Evolutionary conservation across 148 eudicot species (phyloP), one percentile per base, ranked within the genome.

Genomic region (Rhododendron williamsianum): DNA sequence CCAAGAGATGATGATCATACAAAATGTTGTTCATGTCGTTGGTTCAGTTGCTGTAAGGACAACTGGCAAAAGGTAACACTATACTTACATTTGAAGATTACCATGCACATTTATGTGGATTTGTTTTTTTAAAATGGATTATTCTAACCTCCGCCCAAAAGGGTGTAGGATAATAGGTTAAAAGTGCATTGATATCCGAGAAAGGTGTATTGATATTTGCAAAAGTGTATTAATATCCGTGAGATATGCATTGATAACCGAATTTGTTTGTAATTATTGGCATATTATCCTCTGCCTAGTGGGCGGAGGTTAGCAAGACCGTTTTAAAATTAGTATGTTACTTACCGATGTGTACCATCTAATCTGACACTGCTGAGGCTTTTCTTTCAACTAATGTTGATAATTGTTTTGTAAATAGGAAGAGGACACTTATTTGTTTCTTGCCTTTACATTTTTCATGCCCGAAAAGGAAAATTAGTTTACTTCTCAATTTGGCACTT

Each of bases 61-160:
- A 94, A 94, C 87, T 97, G 99, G 99, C 99, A 97, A 89, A 97
- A 95, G 97, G 99, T 97, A 86, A 87, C 86, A 82, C 25, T 72
- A 49, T 65, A 43, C 60, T 76, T 30, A 3, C 81, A 15, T 80
- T 23, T 43, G 45, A 52, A 33, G 12, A 86, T 80, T 77, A 60
- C 80, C 45, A 33, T 82, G 56, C 35, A 79, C 60, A 56, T 51
- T 45, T 52, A 25, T 78, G 78, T 76, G 18, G 13, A 36, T 76
- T 60, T 49, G n/a, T 80, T 72, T 56, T 72, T 35, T 3, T 54
- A 21, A 41, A 41, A 41, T 41, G 45, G 45, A 41, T 41, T 41
- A 41, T 5, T 41, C 45, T 41, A 41, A 41, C 45, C 45, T 41
- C 8, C 0, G 45, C 7, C 6, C 45, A 41, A 41, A 41, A 41